Evolutionary conservation across 2,329 filamentous ascomycete species (phyloP).

Genomic region (Trichoderma atroviride): DNA sequence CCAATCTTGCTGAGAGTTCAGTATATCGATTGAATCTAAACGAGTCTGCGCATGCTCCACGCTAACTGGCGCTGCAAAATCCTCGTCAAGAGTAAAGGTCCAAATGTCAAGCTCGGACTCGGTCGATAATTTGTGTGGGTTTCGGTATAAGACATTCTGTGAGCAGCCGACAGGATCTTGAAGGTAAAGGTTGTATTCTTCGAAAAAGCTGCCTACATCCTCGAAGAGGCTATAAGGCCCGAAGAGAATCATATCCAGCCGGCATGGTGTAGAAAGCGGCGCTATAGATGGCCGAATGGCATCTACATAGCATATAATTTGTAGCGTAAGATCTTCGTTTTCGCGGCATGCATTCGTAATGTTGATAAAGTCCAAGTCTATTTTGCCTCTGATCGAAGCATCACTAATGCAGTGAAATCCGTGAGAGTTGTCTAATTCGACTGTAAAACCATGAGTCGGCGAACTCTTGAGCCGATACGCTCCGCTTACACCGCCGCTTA

Average conservation of each 20-base stretch:
- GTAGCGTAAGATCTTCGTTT: background rate
- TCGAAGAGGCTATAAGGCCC: background rate
- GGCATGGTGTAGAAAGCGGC: background rate
- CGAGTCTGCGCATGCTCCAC: background rate
- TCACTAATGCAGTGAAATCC: background rate
- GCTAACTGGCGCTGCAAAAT: background rate
- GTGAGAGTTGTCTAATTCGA: background rate
- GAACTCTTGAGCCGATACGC: background rate
- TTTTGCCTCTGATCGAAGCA: background rate
- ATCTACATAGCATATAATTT: background rate
- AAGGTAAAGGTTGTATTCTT: slow-evolving; percentile 8
- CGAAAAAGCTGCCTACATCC: slow-evolving; percentile 12
- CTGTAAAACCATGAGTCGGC: background rate
- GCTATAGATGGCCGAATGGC: background rate
- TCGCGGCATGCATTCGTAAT: background rate
- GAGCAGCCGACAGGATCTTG: slow-evolving; percentile 13
- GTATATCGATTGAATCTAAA: background rate
- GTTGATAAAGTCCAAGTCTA: background rate
- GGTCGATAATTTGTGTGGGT: slow-evolving; percentile 3
- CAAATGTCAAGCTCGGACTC: background rate
- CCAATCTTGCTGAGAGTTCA: slow-evolving; percentile 11
- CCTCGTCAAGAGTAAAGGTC: background rate
- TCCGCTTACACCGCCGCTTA: background rate
- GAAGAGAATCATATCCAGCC: background rate
- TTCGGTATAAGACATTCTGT: slow-evolving; percentile 5